Evolutionary conservation across 495 filamentous ascomycete genomes (phyloP), one percentile per base, ranked within the genome.

Genomic region (Neurospora sublineolata): DNA sequence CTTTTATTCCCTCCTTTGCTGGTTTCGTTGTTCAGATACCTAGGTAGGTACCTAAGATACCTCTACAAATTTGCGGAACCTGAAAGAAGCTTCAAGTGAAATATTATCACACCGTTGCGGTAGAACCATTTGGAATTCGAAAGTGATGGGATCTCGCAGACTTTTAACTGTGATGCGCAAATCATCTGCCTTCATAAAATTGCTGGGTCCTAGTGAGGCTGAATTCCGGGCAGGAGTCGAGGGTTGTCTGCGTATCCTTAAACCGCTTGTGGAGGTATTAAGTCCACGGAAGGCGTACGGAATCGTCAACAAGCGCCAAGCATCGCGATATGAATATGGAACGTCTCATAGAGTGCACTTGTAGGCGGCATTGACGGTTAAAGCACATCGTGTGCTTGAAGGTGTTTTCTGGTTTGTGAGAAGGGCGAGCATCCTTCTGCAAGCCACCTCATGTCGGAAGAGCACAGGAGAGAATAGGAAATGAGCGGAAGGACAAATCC

Each of bases 201-300:
- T n/a, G n/a, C n/a, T n/a, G n/a, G n/a, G n/a, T n/a, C n/a, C n/a
- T n/a, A n/a, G n/a, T n/a, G 0, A 20, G 42, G 42, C 42, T 44
- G 42, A 20, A 20, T 9, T 20, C 42, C 8, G 42, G 42, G n/a
- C 42, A 10, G n/a, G 42, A 8, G 3, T 44, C 42, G 20, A 2
- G 42, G n/a, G n/a, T 0, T 18, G 42, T 9, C 18, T 7, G 18
- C 16, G 39, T 3, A 75, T 75, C 71, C 30, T 72, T 67, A 75
- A 73, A 75, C 71, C 44, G 36, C 69, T 68, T 44, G 67, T 71
- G n/a, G n/a, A n/a, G n/a, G 68, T 72, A 30, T 75, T 72, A 72
- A 71, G 8, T 40, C 69, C 67, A 68, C 20, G 71, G 72, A 69
- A 42, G 67, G 69, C 33, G 72, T 37, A 23, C 37, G n/a, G 12